Base-by-base conservation (phyloP, 306 rosid genomes). In the Elaeagnus macrophylla region DNA sequence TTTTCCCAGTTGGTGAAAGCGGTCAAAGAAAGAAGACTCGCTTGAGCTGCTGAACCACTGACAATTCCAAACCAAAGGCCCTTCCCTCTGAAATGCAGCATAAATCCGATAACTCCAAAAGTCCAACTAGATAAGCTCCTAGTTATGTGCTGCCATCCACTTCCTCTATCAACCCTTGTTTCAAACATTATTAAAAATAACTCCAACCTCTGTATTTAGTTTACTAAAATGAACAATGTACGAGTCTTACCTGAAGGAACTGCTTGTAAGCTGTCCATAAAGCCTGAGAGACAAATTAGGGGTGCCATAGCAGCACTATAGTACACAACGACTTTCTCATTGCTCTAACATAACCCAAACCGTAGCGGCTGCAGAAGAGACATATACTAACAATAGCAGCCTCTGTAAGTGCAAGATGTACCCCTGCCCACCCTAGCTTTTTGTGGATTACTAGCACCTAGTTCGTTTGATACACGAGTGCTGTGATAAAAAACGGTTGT, bases 401-500 rank as follows among this genome's bases (percentile, higher is more conserved):
- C 68, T 79, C 94, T 2, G 14, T 68, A 7, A 72, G 18, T 7
- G 75, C 83, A 13, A 83, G 52, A 56, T 66, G 65, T 52, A 56
- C 56, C 13, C 59, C 81, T 0, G 65, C 81, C 9, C 39, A 72
- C 46, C 53, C 51, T 56, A 3, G 84, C 86, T 37, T 66, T 83
- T 25, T 39, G 51, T 13, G 83, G 75, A 69, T 79, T 79, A 39
- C 79, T 81, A 11, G 80, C 89, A 56, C 96, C 87, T 42, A 87
- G 37, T 68, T 77, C 89, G 51, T 87, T 87, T 5, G 89, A 79
- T 40, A 79, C 78, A 0, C 87, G 79, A 49, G 86, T 84, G 25
- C 89, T 88, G 53, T 62, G 56, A 49, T 5, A 5, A 9, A 40
- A 16, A 1, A 45, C 5, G 12, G 13, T 7, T 40, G 10, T 32